These are phyloP conservation scores for Lophiotrema nucula DNA, from an alignment of 495 filamentous ascomycete genomes.

Conservation along the genomic window DNA sequence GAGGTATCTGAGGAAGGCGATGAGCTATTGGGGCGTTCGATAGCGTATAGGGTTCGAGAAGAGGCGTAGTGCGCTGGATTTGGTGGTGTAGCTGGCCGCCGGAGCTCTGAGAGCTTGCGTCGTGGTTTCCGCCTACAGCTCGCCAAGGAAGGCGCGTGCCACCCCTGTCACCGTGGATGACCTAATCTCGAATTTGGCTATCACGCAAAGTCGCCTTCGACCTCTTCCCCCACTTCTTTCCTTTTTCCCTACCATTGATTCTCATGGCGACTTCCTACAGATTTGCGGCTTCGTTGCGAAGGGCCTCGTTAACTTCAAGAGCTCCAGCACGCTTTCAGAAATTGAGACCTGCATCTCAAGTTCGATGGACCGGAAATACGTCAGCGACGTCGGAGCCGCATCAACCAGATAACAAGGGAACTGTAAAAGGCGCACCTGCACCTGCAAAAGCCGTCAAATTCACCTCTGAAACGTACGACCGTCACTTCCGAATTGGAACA, in stretches of 20 bases:
- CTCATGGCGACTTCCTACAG: conserved; percentile 33
- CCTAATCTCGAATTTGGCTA: not conserved
- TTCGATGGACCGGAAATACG: conserved; percentile 28
- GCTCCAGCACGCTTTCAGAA: conserved; percentile 1
- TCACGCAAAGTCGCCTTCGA: no score
- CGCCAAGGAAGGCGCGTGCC: conserved; percentile 18
- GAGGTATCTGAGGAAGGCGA: not conserved
- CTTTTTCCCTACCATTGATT: not conserved
- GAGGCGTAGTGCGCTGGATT: not conserved
- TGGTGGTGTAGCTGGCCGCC: conserved; percentile 9
- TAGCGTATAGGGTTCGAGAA: not conserved
- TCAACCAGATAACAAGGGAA: conserved; percentile 38
- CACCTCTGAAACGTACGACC: conserved; percentile 68
- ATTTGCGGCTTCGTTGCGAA: conserved; percentile 27
- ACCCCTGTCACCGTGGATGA: conserved; percentile 20
- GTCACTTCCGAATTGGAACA: not conserved
- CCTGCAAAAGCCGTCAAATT: conserved; percentile 60
- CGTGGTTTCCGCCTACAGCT: conserved; percentile 17
- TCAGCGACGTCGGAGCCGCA: conserved; percentile 47
- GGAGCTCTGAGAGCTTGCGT: conserved; percentile 38
- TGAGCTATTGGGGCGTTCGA: not conserved
- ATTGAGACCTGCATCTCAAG: conserved; percentile 20
- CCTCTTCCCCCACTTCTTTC: not conserved
- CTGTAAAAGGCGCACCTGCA: conserved; percentile 35
- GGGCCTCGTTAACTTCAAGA: conserved; percentile 7